These are phyloP conservation scores for Pseudogymnoascus sp. DNA, from an alignment of 2,329 filamentous ascomycete genomes.

Conservation along the genomic window DNA sequence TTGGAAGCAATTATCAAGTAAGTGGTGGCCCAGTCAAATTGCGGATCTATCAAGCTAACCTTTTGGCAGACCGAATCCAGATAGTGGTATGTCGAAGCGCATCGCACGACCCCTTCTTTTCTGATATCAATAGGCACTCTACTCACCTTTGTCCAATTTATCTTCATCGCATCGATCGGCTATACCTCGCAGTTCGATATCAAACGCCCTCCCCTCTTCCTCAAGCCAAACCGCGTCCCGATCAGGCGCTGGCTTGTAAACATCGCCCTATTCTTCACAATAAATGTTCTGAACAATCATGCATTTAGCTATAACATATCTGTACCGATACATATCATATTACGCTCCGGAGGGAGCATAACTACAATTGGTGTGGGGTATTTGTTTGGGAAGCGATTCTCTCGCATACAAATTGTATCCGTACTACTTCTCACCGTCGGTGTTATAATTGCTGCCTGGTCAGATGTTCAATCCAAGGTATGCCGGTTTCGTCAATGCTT, in stretches of 20 bases:
- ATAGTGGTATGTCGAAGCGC: constrained; percentile 53
- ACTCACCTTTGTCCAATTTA: constrained; percentile 81
- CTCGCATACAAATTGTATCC: constrained; percentile 67
- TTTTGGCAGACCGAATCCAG: constrained; percentile 62
- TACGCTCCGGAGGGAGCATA: constrained; percentile 89
- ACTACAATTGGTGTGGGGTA: constrained; percentile 91
- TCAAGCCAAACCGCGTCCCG: constrained; percentile 72
- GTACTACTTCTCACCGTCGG: constrained; percentile 78
- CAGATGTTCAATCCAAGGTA: constrained; percentile 79
- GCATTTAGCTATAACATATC: constrained; percentile 96
- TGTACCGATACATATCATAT: constrained; percentile 91
- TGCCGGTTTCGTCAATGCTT: constrained; percentile 17
- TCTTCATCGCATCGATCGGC: constrained; percentile 71
- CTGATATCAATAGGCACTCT: constrained; percentile 54
- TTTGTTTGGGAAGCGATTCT: constrained; percentile 77
- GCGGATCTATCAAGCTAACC: constrained; percentile 4
- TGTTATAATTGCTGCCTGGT: constrained; percentile 81
- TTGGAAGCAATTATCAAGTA: constrained; percentile 92
- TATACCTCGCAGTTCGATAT: constrained; percentile 67
- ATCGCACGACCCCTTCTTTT: not conserved
- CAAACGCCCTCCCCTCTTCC: constrained; percentile 58
- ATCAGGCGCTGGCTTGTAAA: constrained; percentile 79
- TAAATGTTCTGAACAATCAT: constrained; percentile 96
- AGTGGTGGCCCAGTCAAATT: constrained; percentile 30
- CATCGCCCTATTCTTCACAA: constrained; percentile 81